Evolutionary conservation across 192 early-diverging fungal genomes (phyloP), one percentile per base, ranked within the genome.

Genomic region (Linnemannia hyalina): DNA sequence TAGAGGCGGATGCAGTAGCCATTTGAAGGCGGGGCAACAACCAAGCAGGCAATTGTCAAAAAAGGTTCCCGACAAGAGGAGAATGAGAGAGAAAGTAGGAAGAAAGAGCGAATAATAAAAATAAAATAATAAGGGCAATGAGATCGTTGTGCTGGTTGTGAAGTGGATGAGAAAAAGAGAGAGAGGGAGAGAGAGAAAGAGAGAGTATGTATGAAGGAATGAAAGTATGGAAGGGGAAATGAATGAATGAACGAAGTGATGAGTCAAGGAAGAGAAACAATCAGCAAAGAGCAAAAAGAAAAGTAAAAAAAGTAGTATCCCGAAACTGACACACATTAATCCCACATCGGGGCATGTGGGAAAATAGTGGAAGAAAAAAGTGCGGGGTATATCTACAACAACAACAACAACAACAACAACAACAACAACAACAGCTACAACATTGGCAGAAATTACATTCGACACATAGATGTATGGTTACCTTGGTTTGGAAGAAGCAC

Each of bases 1-100:
- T 74, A 35, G 72, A 35, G 68, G 20, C 8, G 44, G 79, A 20
- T 70, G 36, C 41, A 42, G 70, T 38, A 23, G 70, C 70, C 38
- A 71, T 71, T 71, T 71, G 70, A 38, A 4, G 60, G 60, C 32
- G 4, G 9, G 29, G 60, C 60, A 65, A 29, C 60, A 65, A 65
- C 11, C 29, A 65, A 26, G 60, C n/a, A 65, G 60, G 60, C 0
- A 65, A 9, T 23, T 23, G 26, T 26, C 29, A 65, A 65, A 8
- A 65, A 65, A 8, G 4, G 60, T 32, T 29, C 29, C 44, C 44
- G 72, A 46, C 0, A 8, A 16, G 16, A 13, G 26, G n/a, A n/a
- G 72, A 22, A 6, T 5, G 46, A 52, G 72, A 44, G 72, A 46
- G 72, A 49, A 2, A n/a, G 54, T 35, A 15, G n/a, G 60, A 70